These are phyloP conservation scores for Serendipita indica DNA, from an alignment of 768 basidiomycete species.

Conservation along the genomic window DNA sequence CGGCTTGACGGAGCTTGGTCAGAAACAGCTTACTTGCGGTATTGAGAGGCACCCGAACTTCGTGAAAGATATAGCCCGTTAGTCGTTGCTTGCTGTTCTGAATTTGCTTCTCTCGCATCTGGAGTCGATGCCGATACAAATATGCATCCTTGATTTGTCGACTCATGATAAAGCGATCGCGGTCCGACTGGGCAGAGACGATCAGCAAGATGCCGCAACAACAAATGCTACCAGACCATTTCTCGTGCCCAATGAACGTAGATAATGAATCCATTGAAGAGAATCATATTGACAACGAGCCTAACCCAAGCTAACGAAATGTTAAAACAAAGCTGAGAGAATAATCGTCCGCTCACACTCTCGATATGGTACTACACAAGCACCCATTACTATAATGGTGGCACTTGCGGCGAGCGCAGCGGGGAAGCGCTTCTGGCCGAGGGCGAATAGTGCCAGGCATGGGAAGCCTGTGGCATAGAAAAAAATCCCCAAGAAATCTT, in stretches of 20 bases:
- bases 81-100: conserved; percentile 30
- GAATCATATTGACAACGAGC: conserved; percentile 7
- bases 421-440: conserved; percentile 19
- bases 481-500: conserved; percentile 19
- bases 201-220: not conserved
- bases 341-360: conserved; percentile 16
- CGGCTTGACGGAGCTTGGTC: not conserved
- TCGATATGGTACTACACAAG: conserved; percentile 15
- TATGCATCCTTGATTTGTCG: conserved; percentile 5
- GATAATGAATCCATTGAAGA: conserved; percentile 12
- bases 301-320: conserved; percentile 13
- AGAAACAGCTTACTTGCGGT: conserved; percentile 36
- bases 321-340: conserved; percentile 13
- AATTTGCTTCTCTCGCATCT: conserved; percentile 9
- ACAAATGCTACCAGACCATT: not conserved
- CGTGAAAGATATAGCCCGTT: conserved; percentile 29
- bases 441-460: conserved; percentile 19
- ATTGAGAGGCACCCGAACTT: conserved; percentile 71
- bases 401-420: conserved; percentile 14
- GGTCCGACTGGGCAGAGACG: not conserved
- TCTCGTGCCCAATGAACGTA: conserved; percentile 14
- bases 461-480: conserved; percentile 17
- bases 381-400: conserved; percentile 18
- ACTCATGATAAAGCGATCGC: conserved; percentile 7
- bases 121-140: not conserved